These are phyloP conservation scores for Limtongia smithiae DNA, from an alignment of 805 yeast genomes.

Conservation along the genomic window DNA sequence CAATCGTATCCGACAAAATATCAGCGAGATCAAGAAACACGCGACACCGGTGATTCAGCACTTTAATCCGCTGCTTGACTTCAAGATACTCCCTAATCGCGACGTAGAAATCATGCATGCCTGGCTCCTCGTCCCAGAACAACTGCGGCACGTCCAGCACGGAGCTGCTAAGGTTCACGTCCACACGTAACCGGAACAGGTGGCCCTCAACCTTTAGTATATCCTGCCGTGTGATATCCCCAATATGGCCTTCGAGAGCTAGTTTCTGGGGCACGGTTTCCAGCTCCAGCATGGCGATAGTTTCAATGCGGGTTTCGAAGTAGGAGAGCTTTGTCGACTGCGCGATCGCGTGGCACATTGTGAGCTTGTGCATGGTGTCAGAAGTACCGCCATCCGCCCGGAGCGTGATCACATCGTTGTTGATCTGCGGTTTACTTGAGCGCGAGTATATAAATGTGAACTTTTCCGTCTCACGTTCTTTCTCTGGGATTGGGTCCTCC, in stretches of 20 bases:
- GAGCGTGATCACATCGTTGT: slow-evolving; percentile 89
- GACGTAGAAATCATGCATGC: slow-evolving; percentile 82
- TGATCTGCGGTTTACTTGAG: slow-evolving; percentile 47
- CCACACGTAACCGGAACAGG: slow-evolving; percentile 83
- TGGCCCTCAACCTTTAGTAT: slow-evolving; percentile 84
- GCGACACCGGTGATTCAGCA: slow-evolving; percentile 86
- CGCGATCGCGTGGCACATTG: slow-evolving; percentile 94
- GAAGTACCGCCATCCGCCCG: slow-evolving; percentile 46
- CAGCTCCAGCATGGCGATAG: slow-evolving; percentile 44
- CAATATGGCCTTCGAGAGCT: slow-evolving; percentile 85
- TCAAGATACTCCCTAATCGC: slow-evolving; percentile 91
- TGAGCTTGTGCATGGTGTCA: slow-evolving; percentile 85
- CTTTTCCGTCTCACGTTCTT: slow-evolving; percentile 90
- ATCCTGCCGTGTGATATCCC: slow-evolving; percentile 71
- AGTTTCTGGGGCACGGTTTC: slow-evolving; percentile 80
- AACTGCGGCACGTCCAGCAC: slow-evolving; percentile 93
- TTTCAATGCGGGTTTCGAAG: slow-evolving; percentile 86
- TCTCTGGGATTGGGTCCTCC: slow-evolving; percentile 47
- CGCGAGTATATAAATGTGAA: slow-evolving; percentile 65
- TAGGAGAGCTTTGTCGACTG: slow-evolving; percentile 89
- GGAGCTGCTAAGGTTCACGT: slow-evolving; percentile 85
- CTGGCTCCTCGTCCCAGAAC: slow-evolving; percentile 94
- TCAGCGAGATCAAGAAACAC: slow-evolving; percentile 92
- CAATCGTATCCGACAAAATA: slow-evolving; percentile 88
- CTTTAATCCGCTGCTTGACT: slow-evolving; percentile 91